Percentiles rank a stretch among this genome's conserved stretches.
These are phyloP conservation scores for Trichosporon inkin DNA, from an alignment of 1,284 basidiomycete genomes.

Conservation along the genomic window DNA sequence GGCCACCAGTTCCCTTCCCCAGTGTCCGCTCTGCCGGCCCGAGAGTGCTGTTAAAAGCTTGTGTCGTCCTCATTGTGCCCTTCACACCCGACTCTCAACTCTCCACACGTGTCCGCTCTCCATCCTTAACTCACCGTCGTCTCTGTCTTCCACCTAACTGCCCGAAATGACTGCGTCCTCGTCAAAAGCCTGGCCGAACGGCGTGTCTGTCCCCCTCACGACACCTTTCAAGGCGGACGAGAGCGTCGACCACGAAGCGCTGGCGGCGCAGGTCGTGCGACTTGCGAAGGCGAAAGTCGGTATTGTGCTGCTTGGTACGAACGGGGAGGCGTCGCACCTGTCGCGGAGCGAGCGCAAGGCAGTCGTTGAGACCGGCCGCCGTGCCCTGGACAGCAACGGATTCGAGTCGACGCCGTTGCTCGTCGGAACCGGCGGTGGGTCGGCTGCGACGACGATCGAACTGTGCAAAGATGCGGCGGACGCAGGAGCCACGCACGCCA, in stretches of 20 bases:
- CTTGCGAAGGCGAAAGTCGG: constrained; percentile 52
- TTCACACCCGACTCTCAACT: not conserved
- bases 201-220: constrained; percentile 52
- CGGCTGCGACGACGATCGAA: constrained; percentile 74
- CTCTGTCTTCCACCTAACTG: no score
- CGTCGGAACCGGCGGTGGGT: constrained; percentile 76
- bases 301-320: constrained; percentile 52
- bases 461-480: constrained; percentile 71
- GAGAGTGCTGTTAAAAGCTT: constrained; percentile 2
- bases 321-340: constrained; percentile 59
- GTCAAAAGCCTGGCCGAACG: constrained; percentile 35
- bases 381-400: constrained; percentile 69
- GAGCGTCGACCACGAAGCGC: constrained; percentile 46
- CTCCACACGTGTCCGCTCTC: not conserved
- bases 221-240: constrained; percentile 51
- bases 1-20: no score
- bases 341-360: constrained; percentile 63
- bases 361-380: constrained; percentile 63
- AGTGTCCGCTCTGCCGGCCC: no score
- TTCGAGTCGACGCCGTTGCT: constrained; percentile 67
- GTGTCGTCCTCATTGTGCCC: not conserved
- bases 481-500: constrained; percentile 69
- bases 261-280: constrained; percentile 51
- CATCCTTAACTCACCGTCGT: constrained; percentile 5
- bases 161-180: constrained; percentile 14